Evolutionary conservation across 257 asterid genomes (phyloP).

Genomic region (Paraleonurus japonicus): DNA sequence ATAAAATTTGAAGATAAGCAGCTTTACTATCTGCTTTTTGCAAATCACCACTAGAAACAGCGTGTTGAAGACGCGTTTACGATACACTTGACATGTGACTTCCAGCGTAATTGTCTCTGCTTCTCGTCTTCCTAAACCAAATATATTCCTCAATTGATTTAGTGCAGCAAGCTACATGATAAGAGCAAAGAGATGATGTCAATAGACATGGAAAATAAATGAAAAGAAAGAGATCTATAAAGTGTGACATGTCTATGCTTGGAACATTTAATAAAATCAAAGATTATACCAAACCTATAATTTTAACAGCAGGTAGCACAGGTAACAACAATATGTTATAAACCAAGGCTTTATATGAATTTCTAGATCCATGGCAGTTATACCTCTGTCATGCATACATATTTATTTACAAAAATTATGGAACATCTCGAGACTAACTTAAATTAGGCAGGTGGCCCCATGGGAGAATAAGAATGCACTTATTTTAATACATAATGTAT

Average conservation of each 20-base stretch:
- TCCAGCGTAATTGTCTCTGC: slow-evolving; percentile 79
- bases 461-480: neutral
- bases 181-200: slow-evolving; percentile 30
- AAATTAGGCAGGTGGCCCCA: neutral
- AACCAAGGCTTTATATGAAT: slow-evolving; percentile 1
- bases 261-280: neutral
- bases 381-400: neutral
- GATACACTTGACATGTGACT: slow-evolving; percentile 76
- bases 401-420: neutral
- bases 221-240: neutral
- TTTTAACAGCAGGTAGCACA: slow-evolving; percentile 5
- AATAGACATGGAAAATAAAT: neutral
- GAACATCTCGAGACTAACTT: neutral
- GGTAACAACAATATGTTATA: neutral
- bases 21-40: slow-evolving; percentile 86
- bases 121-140: slow-evolving; percentile 88
- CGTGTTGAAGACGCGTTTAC: slow-evolving; percentile 87
- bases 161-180: slow-evolving; percentile 69
- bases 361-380: neutral
- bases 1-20: slow-evolving; percentile 84
- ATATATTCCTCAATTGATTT: slow-evolving; percentile 83
- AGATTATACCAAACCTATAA: neutral
- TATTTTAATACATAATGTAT: neutral
- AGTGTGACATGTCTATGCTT: neutral
- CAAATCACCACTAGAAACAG: slow-evolving; percentile 85